A percentile compares a stretch with the other conserved stretches of the same genome.
Evolutionary conservation across 441 rosid genomes (phyloP).

Genomic region (Syzygium malaccense): DNA sequence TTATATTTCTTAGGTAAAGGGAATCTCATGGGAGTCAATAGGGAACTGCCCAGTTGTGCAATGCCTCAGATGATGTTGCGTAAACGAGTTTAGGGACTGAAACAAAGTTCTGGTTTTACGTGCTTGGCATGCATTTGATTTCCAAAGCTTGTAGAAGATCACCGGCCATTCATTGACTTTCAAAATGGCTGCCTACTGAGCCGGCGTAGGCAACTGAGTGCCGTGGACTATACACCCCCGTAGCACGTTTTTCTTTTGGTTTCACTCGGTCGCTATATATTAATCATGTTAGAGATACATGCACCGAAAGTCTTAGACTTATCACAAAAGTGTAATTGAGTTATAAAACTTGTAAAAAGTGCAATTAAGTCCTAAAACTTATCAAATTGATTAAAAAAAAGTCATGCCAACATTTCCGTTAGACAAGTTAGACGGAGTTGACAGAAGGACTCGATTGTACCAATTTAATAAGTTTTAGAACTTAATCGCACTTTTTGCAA

Average conservation of each 20-base stretch:
- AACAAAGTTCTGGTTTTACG: background rate
- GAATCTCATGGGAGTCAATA: background rate
- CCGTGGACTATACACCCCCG: background rate
- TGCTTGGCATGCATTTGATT: background rate
- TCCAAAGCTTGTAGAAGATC: background rate
- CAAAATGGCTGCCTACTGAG: background rate
- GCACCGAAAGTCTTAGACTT: no score
- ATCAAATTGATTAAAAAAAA: no score
- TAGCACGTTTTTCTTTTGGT: background rate
- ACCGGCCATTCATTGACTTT: background rate
- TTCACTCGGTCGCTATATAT: background rate
- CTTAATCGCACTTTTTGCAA: no score
- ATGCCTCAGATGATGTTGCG: background rate
- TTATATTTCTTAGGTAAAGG: background rate
- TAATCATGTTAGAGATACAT: background rate
- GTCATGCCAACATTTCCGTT: no score
- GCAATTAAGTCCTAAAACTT: no score
- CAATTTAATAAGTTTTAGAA: no score
- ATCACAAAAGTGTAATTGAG: no score
- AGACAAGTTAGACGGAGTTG: no score
- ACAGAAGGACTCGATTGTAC: no score
- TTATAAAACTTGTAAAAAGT: no score
- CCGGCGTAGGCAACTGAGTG: background rate
- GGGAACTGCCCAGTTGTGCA: background rate
- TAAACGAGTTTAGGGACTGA: background rate